Evolutionary conservation across 305 asterid genomes (phyloP).

Genomic region (Fraxinus paxiana): DNA sequence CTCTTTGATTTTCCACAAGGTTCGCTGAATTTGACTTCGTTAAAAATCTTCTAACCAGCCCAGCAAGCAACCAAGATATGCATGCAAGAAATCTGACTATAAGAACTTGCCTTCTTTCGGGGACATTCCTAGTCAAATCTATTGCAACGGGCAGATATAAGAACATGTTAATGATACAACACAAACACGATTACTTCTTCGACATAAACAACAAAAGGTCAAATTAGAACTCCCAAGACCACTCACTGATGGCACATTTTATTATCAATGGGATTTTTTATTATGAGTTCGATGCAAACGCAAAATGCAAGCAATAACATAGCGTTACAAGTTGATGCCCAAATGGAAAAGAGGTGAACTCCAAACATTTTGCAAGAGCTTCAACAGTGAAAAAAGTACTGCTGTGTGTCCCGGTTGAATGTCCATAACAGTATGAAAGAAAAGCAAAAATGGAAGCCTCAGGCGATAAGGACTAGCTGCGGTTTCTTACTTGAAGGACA

Average conservation of each 20-base stretch:
- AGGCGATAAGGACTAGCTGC: constrained; percentile 12
- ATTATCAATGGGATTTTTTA: background rate
- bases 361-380: background rate
- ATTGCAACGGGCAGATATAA: constrained; percentile 23
- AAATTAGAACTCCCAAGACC: background rate
- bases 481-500: constrained; percentile 49
- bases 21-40: constrained; percentile 31
- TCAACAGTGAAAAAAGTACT: background rate
- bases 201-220: background rate
- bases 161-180: constrained; percentile 2
- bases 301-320: background rate
- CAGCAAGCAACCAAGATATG: constrained; percentile 36
- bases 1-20: constrained; percentile 27
- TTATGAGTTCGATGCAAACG: background rate
- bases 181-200: background rate
- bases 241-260: background rate
- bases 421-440: background rate
- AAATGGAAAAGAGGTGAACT: background rate
- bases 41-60: constrained; percentile 36
- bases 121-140: constrained; percentile 34
- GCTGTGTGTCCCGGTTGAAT: constrained; percentile 1
- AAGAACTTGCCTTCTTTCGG: constrained; percentile 34
- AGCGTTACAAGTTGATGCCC: background rate
- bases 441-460: constrained; percentile 13
- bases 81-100: constrained; percentile 54